Evolutionary conservation across 257 asterid genomes (phyloP), one percentile per base, ranked within the genome.

Genomic region (Nicotiana tomentosiformis): DNA sequence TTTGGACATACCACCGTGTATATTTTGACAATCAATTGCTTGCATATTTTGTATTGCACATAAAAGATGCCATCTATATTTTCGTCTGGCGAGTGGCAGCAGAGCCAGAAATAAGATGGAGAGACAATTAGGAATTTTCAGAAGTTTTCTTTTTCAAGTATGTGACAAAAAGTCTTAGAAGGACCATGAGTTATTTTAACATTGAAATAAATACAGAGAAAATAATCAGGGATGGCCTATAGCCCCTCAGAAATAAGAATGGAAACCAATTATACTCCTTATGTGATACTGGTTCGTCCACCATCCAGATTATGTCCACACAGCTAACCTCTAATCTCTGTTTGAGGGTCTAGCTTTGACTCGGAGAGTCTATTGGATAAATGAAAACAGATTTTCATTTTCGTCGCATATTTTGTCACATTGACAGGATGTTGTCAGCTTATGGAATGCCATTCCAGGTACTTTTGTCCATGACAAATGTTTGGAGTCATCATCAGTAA

Each of bases 21-120:
- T 89, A 91, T 91, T 86, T 76, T 77, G 88, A 84, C 87, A 86
- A 65, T 86, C 85, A 89, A 87, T 88, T 89, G 91, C 83, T 90
- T 89, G 88, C 84, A 81, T 83, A 84, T 86, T 81, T 86, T 85
- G 87, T 91, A 87, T 69, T 78, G 89, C 80, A 64, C 86, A 70
- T 39, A 30, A 70, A 64, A 39, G 33, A 33, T 76, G 55, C 29
- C 56, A 53, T 61, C 82, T 49, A n/a, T 51, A 29, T 66, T 66
- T 77, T 56, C 51, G 16, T 77, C 78, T 33, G 4, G 82, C 80
- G 16, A 74, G 43, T 74, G 80, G 62, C 37, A 14, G 79, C 79
- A 49, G n/a, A 64, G 70, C 15, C 80, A 14, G 64, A 74, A 74
- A 51, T 51, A 51, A 81, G 35, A 65, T 76, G 83, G 60, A 49